Conservation (phyloP, 2,329 filamentous ascomycete genomes). For the Aspergillus cejpii region DNA sequence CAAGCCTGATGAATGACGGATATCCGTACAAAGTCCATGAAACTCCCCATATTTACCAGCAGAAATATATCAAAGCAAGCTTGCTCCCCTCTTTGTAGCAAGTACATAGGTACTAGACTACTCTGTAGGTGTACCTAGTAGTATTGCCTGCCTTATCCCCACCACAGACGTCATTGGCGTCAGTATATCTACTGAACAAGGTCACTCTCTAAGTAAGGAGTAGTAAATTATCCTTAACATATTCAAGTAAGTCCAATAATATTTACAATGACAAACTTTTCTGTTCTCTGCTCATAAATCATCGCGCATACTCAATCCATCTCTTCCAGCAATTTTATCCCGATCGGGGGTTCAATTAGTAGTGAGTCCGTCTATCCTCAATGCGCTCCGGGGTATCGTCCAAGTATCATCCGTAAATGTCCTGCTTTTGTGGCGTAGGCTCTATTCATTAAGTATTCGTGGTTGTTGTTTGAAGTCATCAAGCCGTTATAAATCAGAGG, state of each 20-base stretch:
- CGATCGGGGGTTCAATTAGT: background rate
- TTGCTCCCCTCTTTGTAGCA: too few species aligned
- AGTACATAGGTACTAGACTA: too few species aligned
- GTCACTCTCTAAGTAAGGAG: too few species aligned
- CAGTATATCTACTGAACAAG: too few species aligned
- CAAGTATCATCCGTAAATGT: conserved; percentile 23
- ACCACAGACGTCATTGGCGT: background rate
- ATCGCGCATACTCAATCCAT: conserved; percentile 1
- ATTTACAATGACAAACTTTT: background rate
- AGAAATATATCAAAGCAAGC: background rate
- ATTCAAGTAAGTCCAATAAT: background rate
- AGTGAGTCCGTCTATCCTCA: background rate
- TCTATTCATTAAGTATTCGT: conserved; percentile 27
- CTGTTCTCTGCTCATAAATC: background rate
- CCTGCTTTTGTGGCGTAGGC: conserved; percentile 18
- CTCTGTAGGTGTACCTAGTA: too few species aligned
- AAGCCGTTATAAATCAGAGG: conserved; percentile 9
- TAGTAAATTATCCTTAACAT: too few species aligned
- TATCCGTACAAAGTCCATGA: background rate
- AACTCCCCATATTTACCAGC: background rate
- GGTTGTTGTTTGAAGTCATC: conserved; percentile 14
- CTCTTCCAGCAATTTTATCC: conserved; percentile 1
- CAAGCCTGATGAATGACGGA: background rate
- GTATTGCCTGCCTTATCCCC: background rate
- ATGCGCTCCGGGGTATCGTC: conserved; percentile 26